Conservation (phyloP, 2,329 filamentous ascomycete genomes). For the Trichophyton schoenleinii region DNA sequence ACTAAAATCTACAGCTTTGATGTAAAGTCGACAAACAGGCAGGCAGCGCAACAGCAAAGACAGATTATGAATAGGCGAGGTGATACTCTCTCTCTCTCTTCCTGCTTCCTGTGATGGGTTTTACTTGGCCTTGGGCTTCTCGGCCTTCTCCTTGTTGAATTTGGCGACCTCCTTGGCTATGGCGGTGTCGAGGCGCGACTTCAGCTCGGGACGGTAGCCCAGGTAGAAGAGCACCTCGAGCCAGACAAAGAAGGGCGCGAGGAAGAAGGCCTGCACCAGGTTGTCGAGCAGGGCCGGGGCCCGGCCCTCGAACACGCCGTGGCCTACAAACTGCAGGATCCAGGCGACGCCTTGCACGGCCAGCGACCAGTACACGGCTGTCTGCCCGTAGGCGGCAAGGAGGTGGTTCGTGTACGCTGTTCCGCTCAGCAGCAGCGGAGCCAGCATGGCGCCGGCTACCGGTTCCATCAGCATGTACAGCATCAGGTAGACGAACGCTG, state of each 20-base stretch:
- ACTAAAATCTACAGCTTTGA: neutral
- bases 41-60: too few species aligned
- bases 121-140: neutral
- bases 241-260: slow-evolving; percentile 95
- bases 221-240: slow-evolving; percentile 82
- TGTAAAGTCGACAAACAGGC: neutral
- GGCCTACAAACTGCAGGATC: slow-evolving; percentile 83
- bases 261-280: slow-evolving; percentile 75
- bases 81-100: too few species aligned
- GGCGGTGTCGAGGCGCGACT: slow-evolving; percentile 62
- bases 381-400: slow-evolving; percentile 48
- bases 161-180: slow-evolving; percentile 67
- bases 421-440: slow-evolving; percentile 60
- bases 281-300: slow-evolving; percentile 87
- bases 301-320: slow-evolving; percentile 76
- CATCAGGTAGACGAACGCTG: slow-evolving; percentile 52
- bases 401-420: slow-evolving; percentile 67
- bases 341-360: slow-evolving; percentile 62
- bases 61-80: too few species aligned
- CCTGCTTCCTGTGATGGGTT: too few species aligned
- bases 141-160: slow-evolving; percentile 45
- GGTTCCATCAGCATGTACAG: slow-evolving; percentile 90
- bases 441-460: slow-evolving; percentile 68
- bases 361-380: slow-evolving; percentile 53
- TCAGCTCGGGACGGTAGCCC: slow-evolving; percentile 80